A percentile compares a stretch with the other conserved stretches of the same genome.
Conservation (phyloP, 106 monocot genomes). For the Dactylorhiza incarnata region DNA sequence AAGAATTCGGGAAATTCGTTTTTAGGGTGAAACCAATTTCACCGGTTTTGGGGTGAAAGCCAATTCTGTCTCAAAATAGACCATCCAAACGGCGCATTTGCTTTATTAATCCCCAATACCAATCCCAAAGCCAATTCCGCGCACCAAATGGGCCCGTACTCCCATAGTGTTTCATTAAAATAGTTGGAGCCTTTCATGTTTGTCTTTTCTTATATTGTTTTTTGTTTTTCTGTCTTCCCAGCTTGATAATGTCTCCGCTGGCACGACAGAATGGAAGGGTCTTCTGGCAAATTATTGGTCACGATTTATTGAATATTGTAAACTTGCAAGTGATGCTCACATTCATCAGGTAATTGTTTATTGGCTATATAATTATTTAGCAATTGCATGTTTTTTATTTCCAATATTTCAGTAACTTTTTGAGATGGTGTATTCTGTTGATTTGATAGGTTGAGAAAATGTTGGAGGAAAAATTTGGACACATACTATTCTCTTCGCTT, state of each 20-base stretch:
- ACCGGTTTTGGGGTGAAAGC: too few species aligned
- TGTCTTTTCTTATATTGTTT: not conserved
- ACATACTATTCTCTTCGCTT: slow-evolving; percentile 50
- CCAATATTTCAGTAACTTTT: not conserved
- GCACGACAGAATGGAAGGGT: slow-evolving; percentile 85
- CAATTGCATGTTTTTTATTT: not conserved
- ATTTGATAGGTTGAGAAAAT: slow-evolving; percentile 68
- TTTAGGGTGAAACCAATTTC: too few species aligned
- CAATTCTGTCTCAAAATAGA: too few species aligned
- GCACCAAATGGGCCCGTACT: not conserved
- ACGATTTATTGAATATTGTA: slow-evolving; percentile 72
- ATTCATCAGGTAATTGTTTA: slow-evolving; percentile 49
- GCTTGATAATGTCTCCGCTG: slow-evolving; percentile 99
- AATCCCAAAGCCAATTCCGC: too few species aligned
- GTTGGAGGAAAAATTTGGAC: slow-evolving; percentile 74
- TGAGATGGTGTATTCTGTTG: not conserved
- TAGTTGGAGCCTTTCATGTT: not conserved
- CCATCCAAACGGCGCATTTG: too few species aligned
- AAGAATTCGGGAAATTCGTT: too few species aligned
- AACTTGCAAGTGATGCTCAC: slow-evolving; percentile 45
- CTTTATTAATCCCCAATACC: too few species aligned
- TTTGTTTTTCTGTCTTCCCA: slow-evolving; percentile 15
- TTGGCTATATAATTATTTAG: not conserved
- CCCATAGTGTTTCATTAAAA: not conserved
- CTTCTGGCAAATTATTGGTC: slow-evolving; percentile 91